Conservation (phyloP, 1,284 basidiomycete genomes). For the Salmacisia buchloeana region DNA sequence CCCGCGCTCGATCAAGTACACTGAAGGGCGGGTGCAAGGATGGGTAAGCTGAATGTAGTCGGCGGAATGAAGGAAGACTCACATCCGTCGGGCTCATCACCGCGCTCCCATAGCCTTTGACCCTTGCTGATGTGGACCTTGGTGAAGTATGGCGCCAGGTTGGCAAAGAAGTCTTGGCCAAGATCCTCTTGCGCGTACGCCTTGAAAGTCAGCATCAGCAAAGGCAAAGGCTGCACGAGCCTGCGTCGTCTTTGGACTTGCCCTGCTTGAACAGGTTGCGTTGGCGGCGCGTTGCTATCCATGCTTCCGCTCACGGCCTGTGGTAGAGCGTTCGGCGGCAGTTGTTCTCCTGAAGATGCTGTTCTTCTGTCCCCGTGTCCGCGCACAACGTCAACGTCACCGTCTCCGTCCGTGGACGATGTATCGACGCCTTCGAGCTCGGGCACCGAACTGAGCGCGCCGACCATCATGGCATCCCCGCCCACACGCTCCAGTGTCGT, state of each 20-base stretch:
- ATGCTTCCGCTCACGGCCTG: neutral
- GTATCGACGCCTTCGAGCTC: neutral
- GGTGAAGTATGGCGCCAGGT: constrained; percentile 3
- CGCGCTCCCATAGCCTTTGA: constrained; percentile 67
- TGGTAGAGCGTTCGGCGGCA: neutral
- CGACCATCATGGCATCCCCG: constrained; percentile 12
- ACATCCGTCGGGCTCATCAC: constrained; percentile 66
- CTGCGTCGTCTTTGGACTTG: neutral
- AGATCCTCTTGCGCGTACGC: constrained; percentile 20
- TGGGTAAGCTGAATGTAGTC: neutral
- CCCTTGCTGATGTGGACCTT: constrained; percentile 29
- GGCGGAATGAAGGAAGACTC: neutral
- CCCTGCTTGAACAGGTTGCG: neutral
- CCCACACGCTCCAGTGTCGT: constrained; percentile 24
- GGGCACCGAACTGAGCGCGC: constrained; percentile 7
- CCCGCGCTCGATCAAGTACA: constrained; percentile 48
- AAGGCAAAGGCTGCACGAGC: constrained; percentile 26
- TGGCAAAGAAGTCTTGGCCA: constrained; percentile 6
- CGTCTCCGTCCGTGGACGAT: neutral
- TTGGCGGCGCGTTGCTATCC: too few relatives aligned
- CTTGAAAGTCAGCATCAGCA: constrained; percentile 35
- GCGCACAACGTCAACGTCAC: neutral
- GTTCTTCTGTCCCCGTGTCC: neutral
- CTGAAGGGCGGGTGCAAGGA: neutral
- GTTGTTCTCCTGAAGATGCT: neutral